Evolutionary conservation across 352 stramenopile genomes (phyloP), one percentile per base, ranked within the genome.

Genomic region (Phytophthora pseudosyringae): DNA sequence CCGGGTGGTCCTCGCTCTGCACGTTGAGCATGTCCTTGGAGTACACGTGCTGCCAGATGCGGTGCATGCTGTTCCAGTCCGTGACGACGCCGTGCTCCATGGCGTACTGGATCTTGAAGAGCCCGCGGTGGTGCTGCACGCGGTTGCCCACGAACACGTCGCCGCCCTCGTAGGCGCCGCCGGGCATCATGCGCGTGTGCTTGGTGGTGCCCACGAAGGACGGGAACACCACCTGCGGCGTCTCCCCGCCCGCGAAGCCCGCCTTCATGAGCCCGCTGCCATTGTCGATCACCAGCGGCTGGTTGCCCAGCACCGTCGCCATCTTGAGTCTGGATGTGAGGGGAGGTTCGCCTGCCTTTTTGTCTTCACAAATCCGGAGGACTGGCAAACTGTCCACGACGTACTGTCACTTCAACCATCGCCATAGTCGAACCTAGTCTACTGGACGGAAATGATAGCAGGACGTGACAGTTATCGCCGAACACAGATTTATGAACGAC

Each of bases 31-130:
- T 91, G 48, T 95, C 86, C 69, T 94, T 93, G 25, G 88, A 89
- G 73, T 95, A 96, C 16, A 96, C 76, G 65, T 97, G 89, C 67
- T 96, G 78, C 89, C 90, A 92, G 64, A 97, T 89, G 48, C 86
- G 86, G 52, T 97, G 86, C 88, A 97, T 95, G 41, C 71, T 75
- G 51, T 83, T 89, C 84, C 86, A 95, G 76, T 97, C 82, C 45
- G 76, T 86, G 40, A 97, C 81, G 4, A 96, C 73, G 44, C 91
- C 91, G 52, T 94, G 86, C 71, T 96, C 82, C 83, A 97, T 93
- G 49, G 86, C 86, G 65, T 94, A 89, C 56, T 91, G 81, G 58
- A 94, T 89, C 53, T 75, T 82, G 70, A 94, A 94, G 48, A 94
- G 71, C 15, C 86, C 86, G 52, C 86, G 86, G 69, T 94, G 84